Conservation (phyloP, 495 filamentous ascomycete species). For the Staphylotrichum longicolle region DNA sequence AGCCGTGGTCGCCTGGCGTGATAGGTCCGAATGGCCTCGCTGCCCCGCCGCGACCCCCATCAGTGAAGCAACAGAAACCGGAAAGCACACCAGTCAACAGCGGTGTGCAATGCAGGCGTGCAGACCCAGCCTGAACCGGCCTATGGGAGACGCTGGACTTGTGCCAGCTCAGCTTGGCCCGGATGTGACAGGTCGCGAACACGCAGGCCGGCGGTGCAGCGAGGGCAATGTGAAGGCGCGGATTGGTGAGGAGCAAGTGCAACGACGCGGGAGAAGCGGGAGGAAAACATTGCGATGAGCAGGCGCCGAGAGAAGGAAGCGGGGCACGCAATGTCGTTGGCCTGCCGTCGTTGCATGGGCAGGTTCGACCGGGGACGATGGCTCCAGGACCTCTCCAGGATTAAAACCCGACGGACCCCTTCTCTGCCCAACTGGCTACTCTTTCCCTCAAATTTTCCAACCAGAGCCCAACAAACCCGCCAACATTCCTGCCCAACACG, state of each 20-base stretch:
- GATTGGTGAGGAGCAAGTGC: constrained; percentile 18
- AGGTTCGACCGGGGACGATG: constrained; percentile 10
- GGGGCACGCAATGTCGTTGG: constrained; percentile 21
- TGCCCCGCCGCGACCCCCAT: constrained; percentile 28
- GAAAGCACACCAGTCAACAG: constrained; percentile 28
- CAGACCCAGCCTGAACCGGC: constrained; percentile 12
- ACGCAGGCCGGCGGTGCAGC: constrained; percentile 18
- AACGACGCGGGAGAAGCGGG: constrained; percentile 23
- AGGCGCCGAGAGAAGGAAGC: constrained; percentile 18
- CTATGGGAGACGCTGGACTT: constrained; percentile 31
- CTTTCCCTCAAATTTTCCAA: constrained; percentile 34
- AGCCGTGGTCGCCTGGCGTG: constrained; percentile 26
- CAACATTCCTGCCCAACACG: constrained; percentile 47
- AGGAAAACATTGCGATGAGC: constrained; percentile 20
- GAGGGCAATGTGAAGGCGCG: background rate
- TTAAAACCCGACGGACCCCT: constrained; percentile 52
- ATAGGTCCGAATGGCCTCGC: constrained; percentile 33
- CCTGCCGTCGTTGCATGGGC: background rate
- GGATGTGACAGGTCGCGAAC: constrained; percentile 35
- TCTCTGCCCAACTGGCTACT: constrained; percentile 47
- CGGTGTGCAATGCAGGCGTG: constrained; percentile 29
- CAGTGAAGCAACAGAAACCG: constrained; percentile 24
- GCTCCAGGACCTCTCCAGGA: constrained; percentile 19
- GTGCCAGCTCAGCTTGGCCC: constrained; percentile 36
- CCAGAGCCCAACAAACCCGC: constrained; percentile 46